Conservation (phyloP, 2,329 filamentous ascomycete species). For the Pestalotiopsis sp. region DNA sequence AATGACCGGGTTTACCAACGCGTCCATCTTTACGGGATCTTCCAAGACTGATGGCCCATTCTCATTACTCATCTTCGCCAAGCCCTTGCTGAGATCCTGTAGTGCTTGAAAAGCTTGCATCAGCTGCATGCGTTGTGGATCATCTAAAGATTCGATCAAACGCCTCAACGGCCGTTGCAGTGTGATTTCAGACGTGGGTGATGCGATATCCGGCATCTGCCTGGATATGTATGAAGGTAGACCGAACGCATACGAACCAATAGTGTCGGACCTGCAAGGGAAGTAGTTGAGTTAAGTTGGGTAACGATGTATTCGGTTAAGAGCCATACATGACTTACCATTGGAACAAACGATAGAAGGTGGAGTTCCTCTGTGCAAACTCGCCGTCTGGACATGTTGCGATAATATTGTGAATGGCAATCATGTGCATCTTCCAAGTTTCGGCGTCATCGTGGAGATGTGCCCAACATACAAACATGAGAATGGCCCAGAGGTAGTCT, state of each 20-base stretch:
- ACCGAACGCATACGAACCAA: neutral
- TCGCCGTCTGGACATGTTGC: neutral
- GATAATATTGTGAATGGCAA: neutral
- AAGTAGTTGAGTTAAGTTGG: neutral
- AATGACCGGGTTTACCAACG: neutral
- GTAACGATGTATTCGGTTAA: neutral
- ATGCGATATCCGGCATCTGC: neutral
- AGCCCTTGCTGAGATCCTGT: neutral
- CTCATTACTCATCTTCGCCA: neutral
- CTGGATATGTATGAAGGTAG: neutral
- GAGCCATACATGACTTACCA: neutral
- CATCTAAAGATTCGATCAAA: neutral
- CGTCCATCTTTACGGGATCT: neutral
- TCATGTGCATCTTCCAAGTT: neutral
- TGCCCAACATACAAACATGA: neutral
- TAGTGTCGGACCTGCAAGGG: neutral
- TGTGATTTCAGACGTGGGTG: neutral
- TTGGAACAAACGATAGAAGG: neutral
- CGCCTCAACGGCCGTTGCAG: neutral
- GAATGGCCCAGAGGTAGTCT: neutral
- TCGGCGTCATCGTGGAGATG: neutral
- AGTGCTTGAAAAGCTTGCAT: neutral
- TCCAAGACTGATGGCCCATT: neutral
- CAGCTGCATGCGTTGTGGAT: neutral
- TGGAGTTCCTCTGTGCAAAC: neutral